Evolutionary conservation across 805 yeast species (phyloP).

Genomic region (Torulaspora indica): DNA sequence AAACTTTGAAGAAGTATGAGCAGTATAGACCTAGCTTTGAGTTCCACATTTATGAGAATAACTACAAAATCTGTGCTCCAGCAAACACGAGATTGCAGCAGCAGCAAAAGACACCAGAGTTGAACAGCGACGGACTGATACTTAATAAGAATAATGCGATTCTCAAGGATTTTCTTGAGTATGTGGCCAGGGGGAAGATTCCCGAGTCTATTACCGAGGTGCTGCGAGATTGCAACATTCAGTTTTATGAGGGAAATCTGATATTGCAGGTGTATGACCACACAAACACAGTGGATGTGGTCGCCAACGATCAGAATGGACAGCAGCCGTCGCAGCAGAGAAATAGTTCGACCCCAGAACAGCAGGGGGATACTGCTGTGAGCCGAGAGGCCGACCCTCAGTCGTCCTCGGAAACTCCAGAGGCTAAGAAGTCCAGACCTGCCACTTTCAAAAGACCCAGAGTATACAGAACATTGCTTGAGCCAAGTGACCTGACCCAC

Average conservation of each 20-base stretch:
- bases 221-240: constrained; percentile 77
- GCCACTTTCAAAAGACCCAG: constrained; percentile 49
- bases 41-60: constrained; percentile 87
- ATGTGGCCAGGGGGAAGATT: constrained; percentile 73
- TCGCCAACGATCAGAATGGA: constrained; percentile 16
- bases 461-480: constrained; percentile 68
- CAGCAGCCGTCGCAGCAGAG: constrained; percentile 7
- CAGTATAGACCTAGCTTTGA: constrained; percentile 75
- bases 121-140: constrained; percentile 62
- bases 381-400: constrained; percentile 2
- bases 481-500: constrained; percentile 74
- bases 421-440: constrained; percentile 10
- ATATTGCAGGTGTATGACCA: constrained; percentile 86
- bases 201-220: constrained; percentile 90
- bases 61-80: constrained; percentile 84
- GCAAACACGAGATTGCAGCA: constrained; percentile 35
- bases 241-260: constrained; percentile 84
- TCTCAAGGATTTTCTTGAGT: constrained; percentile 72
- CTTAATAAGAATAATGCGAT: constrained; percentile 69
- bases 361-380: constrained; percentile 4
- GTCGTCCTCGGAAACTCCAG: constrained; percentile 5
- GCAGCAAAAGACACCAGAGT: constrained; percentile 36
- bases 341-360: neutral
- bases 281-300: constrained; percentile 44
- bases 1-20: constrained; percentile 70